Evolutionary conservation across 345 rosid species (phyloP), one percentile per base, ranked within the genome.

Genomic region (Adansonia digitata): DNA sequence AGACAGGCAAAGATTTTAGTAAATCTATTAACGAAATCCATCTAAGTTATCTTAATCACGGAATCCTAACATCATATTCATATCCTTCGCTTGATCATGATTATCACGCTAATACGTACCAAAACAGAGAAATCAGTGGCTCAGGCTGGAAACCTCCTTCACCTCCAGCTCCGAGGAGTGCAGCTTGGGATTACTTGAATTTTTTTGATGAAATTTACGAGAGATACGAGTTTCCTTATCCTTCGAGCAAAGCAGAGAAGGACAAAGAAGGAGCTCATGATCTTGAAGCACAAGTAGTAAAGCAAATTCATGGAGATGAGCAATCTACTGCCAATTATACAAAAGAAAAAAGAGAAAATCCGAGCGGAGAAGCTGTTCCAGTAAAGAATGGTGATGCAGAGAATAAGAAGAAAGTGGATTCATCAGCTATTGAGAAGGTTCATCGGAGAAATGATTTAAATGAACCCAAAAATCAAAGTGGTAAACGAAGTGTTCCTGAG

Each of bases 151-250:
- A 67, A 69, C 74, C 85, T 6, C 86, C 92, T 9, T 81, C 77
- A 8, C 71, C 77, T 63, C 77, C 77, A 14, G 48, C 64, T 49
- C 52, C 72, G 42, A 39, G 40, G 62, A 64, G 39, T 26, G 31
- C 14, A 4, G 51, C 71, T 37, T 65, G 71, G 71, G 71, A 75
- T 52, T 74, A 74, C 77, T 75, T 75, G 63, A 75, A 75, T 26
- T 66, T 75, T 65, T 89, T 89, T 51, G 77, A 64, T 31, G 88
- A 85, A 27, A 53, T 85, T 8, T 84, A 80, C 39, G 88, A 85
- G 71, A 77, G 81, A 73, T 82, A 77, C 45, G 85, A 87, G 18
- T n/a, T 75, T 24, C 78, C 76, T 15, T 57, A 56, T n/a, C 17
- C 37, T 55, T 67, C 52, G 8, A 35, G 29, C 20, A 66, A 75